Evolutionary conservation across 768 basidiomycete species (phyloP).

Genomic region (Lactifluus rugatus): DNA sequence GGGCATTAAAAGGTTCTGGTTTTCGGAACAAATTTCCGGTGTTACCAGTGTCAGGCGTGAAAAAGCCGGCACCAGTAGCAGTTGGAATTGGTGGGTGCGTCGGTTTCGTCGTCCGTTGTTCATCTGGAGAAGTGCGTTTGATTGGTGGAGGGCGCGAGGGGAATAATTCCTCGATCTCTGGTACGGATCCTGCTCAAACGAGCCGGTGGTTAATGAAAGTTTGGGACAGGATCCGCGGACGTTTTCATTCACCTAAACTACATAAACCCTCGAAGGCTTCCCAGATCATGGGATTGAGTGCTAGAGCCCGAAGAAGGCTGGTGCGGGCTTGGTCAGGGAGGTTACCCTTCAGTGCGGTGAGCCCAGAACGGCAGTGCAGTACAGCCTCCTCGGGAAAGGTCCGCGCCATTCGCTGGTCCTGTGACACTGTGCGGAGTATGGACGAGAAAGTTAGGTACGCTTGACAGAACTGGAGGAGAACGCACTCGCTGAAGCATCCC

Average conservation of each 20-base stretch:
- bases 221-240: neutral
- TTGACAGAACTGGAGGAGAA: conserved; percentile 17
- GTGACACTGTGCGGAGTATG: conserved; percentile 37
- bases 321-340: conserved; percentile 59
- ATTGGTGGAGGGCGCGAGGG: conserved; percentile 51
- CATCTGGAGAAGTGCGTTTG: conserved; percentile 46
- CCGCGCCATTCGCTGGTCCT: conserved; percentile 42
- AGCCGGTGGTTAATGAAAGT: conserved; percentile 15
- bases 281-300: conserved; percentile 74
- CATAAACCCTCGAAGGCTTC: conserved; percentile 90
- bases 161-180: conserved; percentile 64
- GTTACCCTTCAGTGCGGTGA: conserved; percentile 70
- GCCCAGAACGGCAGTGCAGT: conserved; percentile 67
- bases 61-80: conserved; percentile 62
- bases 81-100: conserved; percentile 35
- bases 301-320: conserved; percentile 64
- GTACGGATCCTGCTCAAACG: conserved; percentile 44
- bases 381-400: conserved; percentile 65
- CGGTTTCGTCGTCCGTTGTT: conserved; percentile 30
- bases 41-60: conserved; percentile 59
- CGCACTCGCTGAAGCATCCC: conserved; percentile 50
- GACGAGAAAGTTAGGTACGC: conserved; percentile 12
- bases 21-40: conserved; percentile 47
- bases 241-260: conserved; percentile 50
- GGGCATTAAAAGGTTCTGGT: conserved; percentile 38